phyloP scores from a whole-genome alignment of 305 asterid species.

The Rubia tinctorum region DNA sequence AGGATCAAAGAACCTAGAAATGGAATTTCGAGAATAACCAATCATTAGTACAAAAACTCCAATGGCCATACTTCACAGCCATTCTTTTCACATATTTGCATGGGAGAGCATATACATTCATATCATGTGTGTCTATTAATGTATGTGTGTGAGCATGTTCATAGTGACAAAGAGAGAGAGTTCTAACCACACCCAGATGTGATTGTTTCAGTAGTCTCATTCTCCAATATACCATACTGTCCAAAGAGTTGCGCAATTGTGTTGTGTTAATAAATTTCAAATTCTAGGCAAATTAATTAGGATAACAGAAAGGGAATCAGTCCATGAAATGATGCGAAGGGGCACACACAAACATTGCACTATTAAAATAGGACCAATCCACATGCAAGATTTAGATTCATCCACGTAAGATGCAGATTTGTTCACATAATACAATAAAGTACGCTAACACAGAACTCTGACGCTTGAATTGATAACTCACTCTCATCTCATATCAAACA shows the following conservation, averaged over 20 bases:
- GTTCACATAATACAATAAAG: no score
- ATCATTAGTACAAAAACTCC: not conserved
- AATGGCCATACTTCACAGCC: not conserved
- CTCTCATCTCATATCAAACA: no score
- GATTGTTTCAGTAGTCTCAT: slow-evolving; percentile 93
- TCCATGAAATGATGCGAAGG: not conserved
- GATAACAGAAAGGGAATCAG: not conserved
- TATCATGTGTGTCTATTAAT: not conserved
- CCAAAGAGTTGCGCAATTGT: slow-evolving; percentile 36
- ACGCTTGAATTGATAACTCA: no score
- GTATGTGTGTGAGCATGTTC: not conserved
- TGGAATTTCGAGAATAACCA: slow-evolving; percentile 10
- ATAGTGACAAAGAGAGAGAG: slow-evolving; percentile 15
- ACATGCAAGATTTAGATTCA: no score
- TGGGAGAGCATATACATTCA: not conserved
- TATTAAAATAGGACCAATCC: no score
- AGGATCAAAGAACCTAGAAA: slow-evolving; percentile 86
- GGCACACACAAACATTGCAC: no score
- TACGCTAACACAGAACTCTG: no score
- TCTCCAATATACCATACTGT: slow-evolving; percentile 85
- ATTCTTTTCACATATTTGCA: not conserved
- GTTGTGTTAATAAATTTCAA: slow-evolving; percentile 13
- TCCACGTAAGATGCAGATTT: no score
- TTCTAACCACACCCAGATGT: slow-evolving; percentile 93
- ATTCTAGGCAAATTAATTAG: not conserved